phyloP scores from a whole-genome alignment of 1,139 yeast species.

The Oligophagozyma castellii region DNA sequence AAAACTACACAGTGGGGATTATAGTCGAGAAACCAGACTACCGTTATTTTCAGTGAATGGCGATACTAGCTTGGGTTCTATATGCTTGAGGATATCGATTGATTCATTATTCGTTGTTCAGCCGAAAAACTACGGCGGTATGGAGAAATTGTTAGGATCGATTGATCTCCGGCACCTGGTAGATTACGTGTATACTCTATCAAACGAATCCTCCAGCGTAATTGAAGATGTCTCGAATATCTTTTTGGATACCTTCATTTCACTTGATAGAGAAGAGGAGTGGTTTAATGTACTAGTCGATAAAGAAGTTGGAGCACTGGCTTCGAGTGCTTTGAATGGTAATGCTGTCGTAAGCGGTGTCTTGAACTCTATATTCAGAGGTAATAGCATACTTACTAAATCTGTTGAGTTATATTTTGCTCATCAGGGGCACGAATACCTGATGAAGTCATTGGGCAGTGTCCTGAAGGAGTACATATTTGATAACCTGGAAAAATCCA shows the following conservation, averaged over 20 bases:
- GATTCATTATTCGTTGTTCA: slow-evolving; percentile 50
- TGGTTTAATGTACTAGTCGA: slow-evolving; percentile 64
- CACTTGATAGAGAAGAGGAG: slow-evolving; percentile 45
- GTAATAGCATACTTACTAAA: slow-evolving; percentile 70
- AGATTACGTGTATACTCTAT: slow-evolving; percentile 1
- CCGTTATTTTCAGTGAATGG: slow-evolving; percentile 18
- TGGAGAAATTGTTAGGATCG: slow-evolving; percentile 45
- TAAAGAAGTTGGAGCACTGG: slow-evolving; percentile 39
- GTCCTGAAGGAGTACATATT: slow-evolving; percentile 46
- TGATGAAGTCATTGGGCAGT: slow-evolving; percentile 58
- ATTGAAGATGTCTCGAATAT: slow-evolving; percentile 34
- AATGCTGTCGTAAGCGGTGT: slow-evolving; percentile 26
- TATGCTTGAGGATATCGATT: slow-evolving; percentile 41
- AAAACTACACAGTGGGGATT: slow-evolving; percentile 25
- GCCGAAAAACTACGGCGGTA: slow-evolving; percentile 40
- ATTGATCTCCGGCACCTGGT: slow-evolving; percentile 14
- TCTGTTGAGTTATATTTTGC: slow-evolving; percentile 66
- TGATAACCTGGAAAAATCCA: slow-evolving; percentile 25
- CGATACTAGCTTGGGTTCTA: slow-evolving; percentile 36
- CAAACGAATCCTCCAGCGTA: slow-evolving; percentile 21
- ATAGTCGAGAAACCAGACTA: slow-evolving; percentile 24
- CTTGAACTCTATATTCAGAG: slow-evolving; percentile 69
- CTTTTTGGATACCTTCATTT: slow-evolving; percentile 51
- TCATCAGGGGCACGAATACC: slow-evolving; percentile 65
- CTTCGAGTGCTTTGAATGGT: slow-evolving; percentile 21